phyloP scores from a whole-genome alignment of 2,329 filamentous ascomycete genomes.

The Pyrenophora graminea region DNA sequence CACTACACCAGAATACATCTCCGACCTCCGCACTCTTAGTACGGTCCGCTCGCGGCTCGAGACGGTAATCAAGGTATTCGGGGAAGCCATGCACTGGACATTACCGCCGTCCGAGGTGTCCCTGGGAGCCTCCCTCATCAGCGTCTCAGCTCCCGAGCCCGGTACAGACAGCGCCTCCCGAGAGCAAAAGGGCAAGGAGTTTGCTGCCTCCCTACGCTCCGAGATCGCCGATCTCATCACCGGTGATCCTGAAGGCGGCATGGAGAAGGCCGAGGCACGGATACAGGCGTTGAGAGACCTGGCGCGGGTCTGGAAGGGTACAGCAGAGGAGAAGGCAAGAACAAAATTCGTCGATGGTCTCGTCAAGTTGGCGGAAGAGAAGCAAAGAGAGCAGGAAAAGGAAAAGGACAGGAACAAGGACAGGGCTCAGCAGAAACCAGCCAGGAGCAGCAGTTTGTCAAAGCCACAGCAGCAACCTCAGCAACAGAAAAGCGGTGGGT shows the following conservation, averaged over 20 bases:
- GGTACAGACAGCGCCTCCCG: conserved; percentile 68
- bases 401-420: conserved; percentile 30
- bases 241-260: conserved; percentile 59
- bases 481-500: conserved; percentile 38
- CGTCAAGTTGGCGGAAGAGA: conserved; percentile 81
- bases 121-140: conserved; percentile 82
- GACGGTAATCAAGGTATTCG: conserved; percentile 86
- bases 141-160: conserved; percentile 82
- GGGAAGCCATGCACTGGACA: conserved; percentile 93
- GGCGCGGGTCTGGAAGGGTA: conserved; percentile 88
- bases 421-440: conserved; percentile 24
- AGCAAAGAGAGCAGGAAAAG: conserved; percentile 53
- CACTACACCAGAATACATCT: conserved; percentile 60
- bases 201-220: conserved; percentile 69
- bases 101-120: conserved; percentile 87
- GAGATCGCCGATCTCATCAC: conserved; percentile 73
- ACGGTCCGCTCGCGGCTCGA: conserved; percentile 84
- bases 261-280: conserved; percentile 73
- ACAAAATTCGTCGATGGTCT: conserved; percentile 79
- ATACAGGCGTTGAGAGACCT: conserved; percentile 79
- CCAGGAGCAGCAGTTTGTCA: conserved; percentile 28
- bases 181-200: conserved; percentile 85
- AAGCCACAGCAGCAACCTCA: conserved; percentile 21
- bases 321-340: conserved; percentile 87
- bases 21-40: conserved; percentile 79